Evolutionary conservation across 2,329 filamentous ascomycete genomes (phyloP).

Genomic region (Sporothrix schenckii): DNA sequence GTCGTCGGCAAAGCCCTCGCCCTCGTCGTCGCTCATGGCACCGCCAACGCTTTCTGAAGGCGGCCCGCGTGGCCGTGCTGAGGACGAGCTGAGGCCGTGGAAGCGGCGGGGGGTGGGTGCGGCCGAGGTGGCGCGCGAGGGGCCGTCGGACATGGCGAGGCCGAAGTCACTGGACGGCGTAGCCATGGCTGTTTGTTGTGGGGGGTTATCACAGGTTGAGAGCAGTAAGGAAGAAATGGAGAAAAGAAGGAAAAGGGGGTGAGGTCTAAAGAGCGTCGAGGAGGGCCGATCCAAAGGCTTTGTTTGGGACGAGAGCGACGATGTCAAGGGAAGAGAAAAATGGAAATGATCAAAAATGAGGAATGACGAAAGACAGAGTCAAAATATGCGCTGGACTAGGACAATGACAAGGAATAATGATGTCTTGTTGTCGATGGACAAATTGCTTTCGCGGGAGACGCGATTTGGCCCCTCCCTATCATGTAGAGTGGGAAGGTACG

Average conservation of each 20-base stretch:
- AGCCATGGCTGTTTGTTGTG: conserved; percentile 47
- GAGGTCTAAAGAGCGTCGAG: background rate
- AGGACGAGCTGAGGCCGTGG: conserved; percentile 53
- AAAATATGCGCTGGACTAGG: background rate
- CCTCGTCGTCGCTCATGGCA: conserved; percentile 62
- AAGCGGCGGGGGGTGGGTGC: conserved; percentile 49
- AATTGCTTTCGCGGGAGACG: conserved; percentile 12
- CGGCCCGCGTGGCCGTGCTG: conserved; percentile 59
- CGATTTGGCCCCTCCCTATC: conserved; percentile 27
- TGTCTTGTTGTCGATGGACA: conserved; percentile 10
- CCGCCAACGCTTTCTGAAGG: conserved; percentile 64
- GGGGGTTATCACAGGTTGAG: background rate
- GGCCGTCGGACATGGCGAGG: conserved; percentile 60
- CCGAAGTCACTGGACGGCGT: conserved; percentile 58
- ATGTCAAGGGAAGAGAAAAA: background rate
- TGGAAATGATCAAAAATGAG: background rate
- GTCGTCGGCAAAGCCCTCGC: conserved; percentile 65
- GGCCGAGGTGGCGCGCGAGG: conserved; percentile 44
- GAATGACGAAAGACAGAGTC: conserved; percentile 17
- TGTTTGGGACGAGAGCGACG: no score
- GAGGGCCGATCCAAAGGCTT: background rate
- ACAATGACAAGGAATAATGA: background rate
- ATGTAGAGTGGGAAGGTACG: conserved; percentile 29
- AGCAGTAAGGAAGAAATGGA: background rate
- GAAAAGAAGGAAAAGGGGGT: conserved; percentile 20